Evolutionary conservation across 1,139 yeast genomes (phyloP), one percentile per base, ranked within the genome.

Genomic region (Candida glucosophila): DNA sequence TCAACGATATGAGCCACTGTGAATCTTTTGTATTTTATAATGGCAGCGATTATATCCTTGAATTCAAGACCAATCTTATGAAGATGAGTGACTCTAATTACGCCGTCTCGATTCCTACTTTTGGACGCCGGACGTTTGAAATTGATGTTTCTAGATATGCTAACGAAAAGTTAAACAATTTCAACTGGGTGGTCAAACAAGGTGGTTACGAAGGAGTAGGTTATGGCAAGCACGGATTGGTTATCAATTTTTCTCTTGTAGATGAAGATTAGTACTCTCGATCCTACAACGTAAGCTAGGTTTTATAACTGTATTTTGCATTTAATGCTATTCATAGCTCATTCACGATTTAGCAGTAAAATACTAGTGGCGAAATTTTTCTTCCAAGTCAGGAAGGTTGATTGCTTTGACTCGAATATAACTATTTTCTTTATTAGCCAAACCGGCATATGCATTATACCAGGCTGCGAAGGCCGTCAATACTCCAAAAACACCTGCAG

Each of bases 391-490:
- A 28, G 67, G 66, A 34, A 64, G 53, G 5, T 44, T 63, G 33
- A 72, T 39, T 9, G 79, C 75, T 43, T 61, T 66, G 26, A 77
- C 65, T 15, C 68, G 57, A 29, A 82, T 31, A 52, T 79, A 82
- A 19, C 83, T 62, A 57, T 79, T 85, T 51, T 72, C 80, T 42
- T 55, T 57, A 37, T 69, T 80, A 26, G 92, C 82, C 29, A 85
- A 52, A 74, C 94, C 95, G n/a, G 94, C 92, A 41, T 73, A 81
- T 5, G 95, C 95, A 49, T 82, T 81, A 49, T 83, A 85, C 88
- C 90, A 85, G 9, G 93, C 93, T 28, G 73, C 50, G 40, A 80
- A 72, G 2, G 95, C 82, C 20, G 88, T 76, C 19, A 83, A 50
- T n/a, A 85, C 47, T 21, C 95, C 95, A 33, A 80, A 57, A 16